phyloP scores from a whole-genome alignment of 2,329 filamentous ascomycete species.

The Neonectria neomacrospora region DNA sequence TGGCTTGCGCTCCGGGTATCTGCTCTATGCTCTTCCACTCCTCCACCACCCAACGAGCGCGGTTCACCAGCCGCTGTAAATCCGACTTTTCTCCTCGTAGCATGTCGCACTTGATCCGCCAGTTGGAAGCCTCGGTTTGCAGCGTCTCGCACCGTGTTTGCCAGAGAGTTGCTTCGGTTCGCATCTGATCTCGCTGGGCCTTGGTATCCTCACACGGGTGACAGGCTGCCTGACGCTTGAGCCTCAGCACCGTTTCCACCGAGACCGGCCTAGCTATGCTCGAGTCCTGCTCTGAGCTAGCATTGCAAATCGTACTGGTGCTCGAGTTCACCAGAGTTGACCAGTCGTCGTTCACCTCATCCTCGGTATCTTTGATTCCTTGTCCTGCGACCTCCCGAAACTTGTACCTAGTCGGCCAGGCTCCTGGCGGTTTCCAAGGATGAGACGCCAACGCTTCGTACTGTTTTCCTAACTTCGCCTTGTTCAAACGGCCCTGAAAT shows the following conservation, averaged over 20 bases:
- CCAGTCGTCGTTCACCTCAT: conserved; percentile 7
- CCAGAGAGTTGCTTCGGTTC: neutral
- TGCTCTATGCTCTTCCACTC: conserved; percentile 3
- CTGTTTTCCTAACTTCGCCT: neutral
- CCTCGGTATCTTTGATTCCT: neutral
- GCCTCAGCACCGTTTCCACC: neutral
- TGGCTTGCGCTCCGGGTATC: neutral
- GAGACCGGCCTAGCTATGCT: neutral
- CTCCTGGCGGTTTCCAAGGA: neutral
- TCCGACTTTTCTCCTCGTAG: conserved; percentile 13
- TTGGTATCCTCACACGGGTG: neutral
- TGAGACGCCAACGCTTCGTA: neutral
- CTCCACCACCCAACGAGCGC: conserved; percentile 8
- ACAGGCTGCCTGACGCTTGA: neutral
- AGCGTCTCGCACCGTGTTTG: neutral
- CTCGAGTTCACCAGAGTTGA: conserved; percentile 1
- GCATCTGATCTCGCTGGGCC: too few species aligned
- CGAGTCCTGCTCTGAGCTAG: neutral
- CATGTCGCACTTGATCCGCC: neutral
- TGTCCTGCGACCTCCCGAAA: conserved; percentile 48
- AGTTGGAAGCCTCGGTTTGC: neutral
- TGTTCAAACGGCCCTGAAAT: neutral
- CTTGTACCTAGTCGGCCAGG: neutral
- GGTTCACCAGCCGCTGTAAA: conserved; percentile 4
- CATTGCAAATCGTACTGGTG: neutral